Conservation (phyloP, 2,329 filamentous ascomycete genomes). For the Botrytis pseudocinerea region DNA sequence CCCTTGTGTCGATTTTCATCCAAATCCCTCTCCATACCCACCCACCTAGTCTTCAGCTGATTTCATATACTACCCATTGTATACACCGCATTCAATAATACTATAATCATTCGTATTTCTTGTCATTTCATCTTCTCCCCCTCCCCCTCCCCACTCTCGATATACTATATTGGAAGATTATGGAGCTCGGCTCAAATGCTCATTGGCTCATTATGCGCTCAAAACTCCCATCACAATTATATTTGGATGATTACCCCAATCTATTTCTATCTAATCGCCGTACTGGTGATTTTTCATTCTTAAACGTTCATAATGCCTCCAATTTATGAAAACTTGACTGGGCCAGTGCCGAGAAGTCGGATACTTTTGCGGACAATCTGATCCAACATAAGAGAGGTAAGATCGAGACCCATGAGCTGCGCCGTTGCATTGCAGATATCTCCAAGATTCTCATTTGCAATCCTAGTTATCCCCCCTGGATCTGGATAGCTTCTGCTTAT, state of each 20-base stretch:
- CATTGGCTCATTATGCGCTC: conserved; percentile 1
- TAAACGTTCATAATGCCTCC: not conserved
- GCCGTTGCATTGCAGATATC: conserved; percentile 8
- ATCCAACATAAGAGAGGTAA: not conserved
- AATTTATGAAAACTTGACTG: not conserved
- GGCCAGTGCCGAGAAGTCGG: not conserved
- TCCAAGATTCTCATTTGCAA: conserved; percentile 14
- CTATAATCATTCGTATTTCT: not conserved
- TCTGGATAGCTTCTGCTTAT: conserved; percentile 2
- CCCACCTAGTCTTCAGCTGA: not conserved
- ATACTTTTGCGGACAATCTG: not conserved
- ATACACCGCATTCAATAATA: not conserved
- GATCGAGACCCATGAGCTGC: not conserved
- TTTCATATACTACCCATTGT: not conserved
- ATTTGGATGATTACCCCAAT: not conserved
- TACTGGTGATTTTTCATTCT: not conserved
- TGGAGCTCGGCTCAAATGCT: not conserved
- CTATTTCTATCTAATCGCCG: not conserved
- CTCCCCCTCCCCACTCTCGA: not conserved
- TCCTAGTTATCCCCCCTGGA: not conserved
- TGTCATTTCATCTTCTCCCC: not conserved
- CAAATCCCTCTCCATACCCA: not conserved
- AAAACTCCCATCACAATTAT: not conserved
- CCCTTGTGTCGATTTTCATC: not conserved
- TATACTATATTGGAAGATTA: not conserved